Percentiles rank a stretch among this genome's conserved stretches.
Evolutionary conservation across 495 filamentous ascomycete genomes (phyloP).

Genomic region (Cercophora samala): DNA sequence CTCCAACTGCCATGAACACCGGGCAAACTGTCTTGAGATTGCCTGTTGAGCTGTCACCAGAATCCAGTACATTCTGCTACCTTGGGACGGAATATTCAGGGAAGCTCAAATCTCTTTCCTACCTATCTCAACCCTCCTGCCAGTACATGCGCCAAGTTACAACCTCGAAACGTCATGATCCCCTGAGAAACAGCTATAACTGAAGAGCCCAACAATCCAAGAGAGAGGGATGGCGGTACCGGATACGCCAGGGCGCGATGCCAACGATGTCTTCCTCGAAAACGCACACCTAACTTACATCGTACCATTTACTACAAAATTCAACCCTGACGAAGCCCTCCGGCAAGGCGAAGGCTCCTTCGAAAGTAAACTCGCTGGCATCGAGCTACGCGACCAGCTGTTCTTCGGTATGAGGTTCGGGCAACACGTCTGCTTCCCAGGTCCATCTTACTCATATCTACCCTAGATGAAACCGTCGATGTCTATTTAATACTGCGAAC

Average conservation of each 20-base stretch:
- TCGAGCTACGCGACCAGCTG: conserved; percentile 50
- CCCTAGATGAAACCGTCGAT: conserved; percentile 71
- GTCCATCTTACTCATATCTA: conserved; percentile 56
- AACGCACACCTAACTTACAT: conserved; percentile 73
- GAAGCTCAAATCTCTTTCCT: not conserved
- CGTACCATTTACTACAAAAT: conserved; percentile 65
- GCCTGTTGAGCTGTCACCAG: not conserved
- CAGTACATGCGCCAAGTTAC: not conserved
- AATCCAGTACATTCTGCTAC: not conserved
- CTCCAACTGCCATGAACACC: not conserved
- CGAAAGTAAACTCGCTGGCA: conserved; percentile 43
- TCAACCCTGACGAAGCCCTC: conserved; percentile 62
- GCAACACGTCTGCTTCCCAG: conserved; percentile 24
- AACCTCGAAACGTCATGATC: not conserved
- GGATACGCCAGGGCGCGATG: conserved; percentile 13
- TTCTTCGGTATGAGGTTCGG: conserved; percentile 63
- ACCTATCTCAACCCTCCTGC: not conserved
- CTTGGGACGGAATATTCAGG: not conserved
- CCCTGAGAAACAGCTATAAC: not conserved
- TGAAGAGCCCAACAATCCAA: not conserved
- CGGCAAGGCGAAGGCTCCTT: conserved; percentile 39
- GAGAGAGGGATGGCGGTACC: conserved; percentile 19
- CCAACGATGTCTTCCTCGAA: conserved; percentile 58
- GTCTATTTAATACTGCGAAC: conserved; percentile 70
- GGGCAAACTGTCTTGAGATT: not conserved